These are phyloP conservation scores for Tremella yokohamensis DNA, from an alignment of 768 basidiomycete species.

Conservation along the genomic window DNA sequence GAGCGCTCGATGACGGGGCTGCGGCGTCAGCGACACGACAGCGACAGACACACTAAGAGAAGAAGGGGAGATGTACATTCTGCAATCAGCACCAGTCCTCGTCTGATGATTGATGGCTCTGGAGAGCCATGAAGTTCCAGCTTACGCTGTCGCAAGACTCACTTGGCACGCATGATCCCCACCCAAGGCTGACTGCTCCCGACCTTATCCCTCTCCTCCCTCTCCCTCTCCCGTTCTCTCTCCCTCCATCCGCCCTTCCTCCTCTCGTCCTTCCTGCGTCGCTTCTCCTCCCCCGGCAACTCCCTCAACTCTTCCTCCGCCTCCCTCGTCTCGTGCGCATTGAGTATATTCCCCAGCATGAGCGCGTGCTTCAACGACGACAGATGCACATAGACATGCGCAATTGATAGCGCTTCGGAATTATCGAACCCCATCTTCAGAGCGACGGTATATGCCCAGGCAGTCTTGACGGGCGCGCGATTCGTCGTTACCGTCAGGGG, in stretches of 20 bases:
- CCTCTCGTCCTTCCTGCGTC: constrained; percentile 1
- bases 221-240: constrained; percentile 16
- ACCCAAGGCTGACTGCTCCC: constrained; percentile 51
- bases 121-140: background rate
- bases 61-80: constrained; percentile 52
- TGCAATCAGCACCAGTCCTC: constrained; percentile 16
- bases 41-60: background rate
- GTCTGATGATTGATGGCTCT: background rate
- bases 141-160: constrained; percentile 11
- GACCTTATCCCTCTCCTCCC: constrained; percentile 20
- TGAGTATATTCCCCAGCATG: constrained; percentile 70
- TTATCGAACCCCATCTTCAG: constrained; percentile 79
- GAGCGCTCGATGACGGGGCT: constrained; percentile 78
- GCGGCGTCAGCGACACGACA: constrained; percentile 14
- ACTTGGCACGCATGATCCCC: constrained; percentile 64
- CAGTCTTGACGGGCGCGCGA: constrained; percentile 90
- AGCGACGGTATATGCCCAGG: constrained; percentile 83
- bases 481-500: constrained; percentile 69
- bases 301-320: constrained; percentile 55
- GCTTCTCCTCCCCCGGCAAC: constrained; percentile 27
- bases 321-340: constrained; percentile 59
- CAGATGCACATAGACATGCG: constrained; percentile 89
- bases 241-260: constrained; percentile 5
- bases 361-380: constrained; percentile 82
- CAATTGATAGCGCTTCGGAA: constrained; percentile 88